Evolutionary conservation across 2,329 filamentous ascomycete species (phyloP).

Genomic region (Colletotrichum plurivorum): DNA sequence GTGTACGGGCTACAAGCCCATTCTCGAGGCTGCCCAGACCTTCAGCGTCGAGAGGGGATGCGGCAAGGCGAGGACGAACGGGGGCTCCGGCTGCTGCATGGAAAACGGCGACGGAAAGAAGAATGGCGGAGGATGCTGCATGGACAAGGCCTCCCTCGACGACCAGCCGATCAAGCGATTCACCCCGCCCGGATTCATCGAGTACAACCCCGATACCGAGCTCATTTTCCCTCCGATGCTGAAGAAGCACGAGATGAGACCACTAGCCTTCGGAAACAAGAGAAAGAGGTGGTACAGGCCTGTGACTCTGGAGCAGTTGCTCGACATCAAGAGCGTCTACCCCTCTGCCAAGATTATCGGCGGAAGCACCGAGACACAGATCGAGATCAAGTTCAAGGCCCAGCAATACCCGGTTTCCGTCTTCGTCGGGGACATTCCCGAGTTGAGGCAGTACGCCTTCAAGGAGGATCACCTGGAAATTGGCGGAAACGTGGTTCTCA

Average conservation of each 20-base stretch:
- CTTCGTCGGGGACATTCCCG: conserved; percentile 92
- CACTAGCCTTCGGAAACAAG: conserved; percentile 94
- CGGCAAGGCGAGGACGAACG: conserved; percentile 64
- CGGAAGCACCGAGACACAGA: conserved; percentile 96
- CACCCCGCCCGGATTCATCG: conserved; percentile 90
- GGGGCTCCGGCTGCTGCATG: conserved; percentile 79
- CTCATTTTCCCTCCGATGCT: conserved; percentile 93
- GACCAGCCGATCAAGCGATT: conserved; percentile 76
- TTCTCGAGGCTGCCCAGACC: conserved; percentile 92
- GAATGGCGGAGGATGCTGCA: conserved; percentile 75
- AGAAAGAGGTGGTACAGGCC: conserved; percentile 94
- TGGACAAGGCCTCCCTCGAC: conserved; percentile 66
- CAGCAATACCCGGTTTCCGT: conserved; percentile 92
- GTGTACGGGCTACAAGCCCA: conserved; percentile 95
- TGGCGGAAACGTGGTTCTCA: conserved; percentile 92
- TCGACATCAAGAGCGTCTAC: conserved; percentile 90
- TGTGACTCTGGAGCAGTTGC: conserved; percentile 85
- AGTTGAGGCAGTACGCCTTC: conserved; percentile 86
- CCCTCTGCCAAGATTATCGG: conserved; percentile 95
- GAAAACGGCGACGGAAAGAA: conserved; percentile 64
- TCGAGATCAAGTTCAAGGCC: conserved; percentile 98
- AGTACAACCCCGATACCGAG: conserved; percentile 93
- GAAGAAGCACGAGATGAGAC: conserved; percentile 84
- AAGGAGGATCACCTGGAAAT: conserved; percentile 88
- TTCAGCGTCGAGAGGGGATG: conserved; percentile 75